Conservation (phyloP, 2,329 filamentous ascomycete species). For the Cladophialophora bantiana region DNA sequence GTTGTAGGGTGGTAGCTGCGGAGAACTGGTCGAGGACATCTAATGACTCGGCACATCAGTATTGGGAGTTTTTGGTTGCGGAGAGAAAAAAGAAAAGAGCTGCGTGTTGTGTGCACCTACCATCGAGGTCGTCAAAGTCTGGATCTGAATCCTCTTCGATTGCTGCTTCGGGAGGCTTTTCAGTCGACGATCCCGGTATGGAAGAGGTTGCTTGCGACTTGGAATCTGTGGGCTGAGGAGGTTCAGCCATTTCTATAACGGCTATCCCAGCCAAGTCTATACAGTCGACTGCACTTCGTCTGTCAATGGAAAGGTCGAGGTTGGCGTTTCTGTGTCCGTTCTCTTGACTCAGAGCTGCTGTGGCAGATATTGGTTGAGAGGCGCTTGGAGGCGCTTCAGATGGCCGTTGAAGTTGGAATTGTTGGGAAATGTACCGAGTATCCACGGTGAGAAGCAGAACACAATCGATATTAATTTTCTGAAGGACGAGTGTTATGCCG, state of each 20-base stretch:
- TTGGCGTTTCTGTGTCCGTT: neutral
- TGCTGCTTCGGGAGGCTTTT: constrained; percentile 22
- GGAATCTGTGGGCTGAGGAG: constrained; percentile 18
- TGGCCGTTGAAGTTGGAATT: neutral
- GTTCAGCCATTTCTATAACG: constrained; percentile 29
- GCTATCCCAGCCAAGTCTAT: neutral
- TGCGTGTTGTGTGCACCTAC: constrained; percentile 53
- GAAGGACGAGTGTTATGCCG: neutral
- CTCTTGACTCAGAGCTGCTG: neutral
- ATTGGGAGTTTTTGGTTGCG: neutral
- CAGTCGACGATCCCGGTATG: constrained; percentile 1
- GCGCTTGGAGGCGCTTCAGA: neutral
- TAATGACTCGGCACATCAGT: constrained; percentile 46
- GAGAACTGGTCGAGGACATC: constrained; percentile 95
- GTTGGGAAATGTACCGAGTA: neutral
- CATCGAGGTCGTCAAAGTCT: constrained; percentile 94
- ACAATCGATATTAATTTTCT: neutral
- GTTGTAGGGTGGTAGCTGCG: constrained; percentile 45
- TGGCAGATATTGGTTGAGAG: neutral
- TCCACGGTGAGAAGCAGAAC: neutral
- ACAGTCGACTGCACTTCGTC: neutral
- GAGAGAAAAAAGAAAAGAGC: neutral
- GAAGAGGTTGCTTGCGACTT: constrained; percentile 4
- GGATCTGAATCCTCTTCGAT: constrained; percentile 77
- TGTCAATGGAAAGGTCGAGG: neutral